Evolutionary conservation across 176 grass and related monocot species (phyloP), one percentile per base, ranked within the genome.

Genomic region (Puccinellia tenuiflora): DNA sequence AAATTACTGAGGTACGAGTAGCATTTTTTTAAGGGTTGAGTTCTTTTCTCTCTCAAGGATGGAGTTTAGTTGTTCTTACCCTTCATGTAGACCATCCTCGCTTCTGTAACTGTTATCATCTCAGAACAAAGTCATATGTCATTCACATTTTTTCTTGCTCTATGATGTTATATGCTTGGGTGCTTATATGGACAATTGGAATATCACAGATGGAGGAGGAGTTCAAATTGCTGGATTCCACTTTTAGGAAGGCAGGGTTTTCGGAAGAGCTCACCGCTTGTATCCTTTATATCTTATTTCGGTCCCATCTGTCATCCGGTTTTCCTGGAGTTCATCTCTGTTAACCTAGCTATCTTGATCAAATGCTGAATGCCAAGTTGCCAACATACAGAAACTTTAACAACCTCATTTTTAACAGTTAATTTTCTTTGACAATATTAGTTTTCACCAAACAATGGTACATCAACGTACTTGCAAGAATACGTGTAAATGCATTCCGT

Each of bases 401-500:
- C 57, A 82, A 54, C 39, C 2, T 11, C 67, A 7, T 31, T 60
- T 30, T 30, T n/a, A 28, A 6, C 8, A 18, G 34, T n/a, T 31
- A 24, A 40, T 76, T 85, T 86, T 91, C 90, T 87, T 94, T 94
- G 79, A 88, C 83, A 73, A 64, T 38, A 88, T 40, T 88, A 95
- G 91, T 98, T 86, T 90, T 93, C 34, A 95, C 89, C 73, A 90
- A 81, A 91, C 83, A 98, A 54, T 98, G 96, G 93, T 98, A 98
- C 75, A 86, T 95, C 69, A 98, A 87, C 88, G 80, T 89, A 80
- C 75, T 98, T 55, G 91, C 96, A 86, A 98, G 91, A 79, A 92
- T 96, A 90, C 87, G 85, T 35, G 90, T 98, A 92, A 95, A 98
- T 92, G 87, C 92, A 64, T 98, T 98, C 56, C 86, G 92, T 61